A percentile compares a stretch with the other conserved stretches of the same genome.
Conservation (phyloP, 192 early-diverging fungal genomes). For the Funneliformis mosseae region DNA sequence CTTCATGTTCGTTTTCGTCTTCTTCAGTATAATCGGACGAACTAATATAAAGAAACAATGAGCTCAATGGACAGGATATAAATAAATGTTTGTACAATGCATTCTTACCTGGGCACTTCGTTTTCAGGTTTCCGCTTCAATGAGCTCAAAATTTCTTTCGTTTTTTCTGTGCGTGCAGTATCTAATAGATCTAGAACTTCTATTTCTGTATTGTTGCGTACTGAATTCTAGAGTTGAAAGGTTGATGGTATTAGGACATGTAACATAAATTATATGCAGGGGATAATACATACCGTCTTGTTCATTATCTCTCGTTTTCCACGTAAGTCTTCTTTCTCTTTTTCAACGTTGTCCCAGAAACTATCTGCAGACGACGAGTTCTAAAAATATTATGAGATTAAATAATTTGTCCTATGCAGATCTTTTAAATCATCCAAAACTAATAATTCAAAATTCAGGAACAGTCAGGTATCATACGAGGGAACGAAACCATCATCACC, state of each 20-base stretch:
- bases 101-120: not conserved
- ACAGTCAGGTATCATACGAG: slow-evolving; percentile 12
- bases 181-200: too few species aligned
- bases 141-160: slow-evolving; percentile 4
- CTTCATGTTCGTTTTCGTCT: too few species aligned
- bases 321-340: not conserved
- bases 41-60: slow-evolving; percentile 12
- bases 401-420: slow-evolving; percentile 7
- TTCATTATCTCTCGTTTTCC: not conserved
- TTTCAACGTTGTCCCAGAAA: slow-evolving; percentile 5
- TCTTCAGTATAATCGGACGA: too few species aligned
- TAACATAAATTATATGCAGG: not conserved
- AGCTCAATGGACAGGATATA: slow-evolving; percentile 4
- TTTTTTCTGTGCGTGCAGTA: slow-evolving; percentile 6
- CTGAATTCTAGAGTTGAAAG: not conserved
- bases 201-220: not conserved
- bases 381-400: slow-evolving; percentile 3
- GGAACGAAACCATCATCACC: not conserved
- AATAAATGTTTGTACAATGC: not conserved
- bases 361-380: not conserved
- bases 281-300: not conserved
- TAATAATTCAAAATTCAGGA: too few species aligned
- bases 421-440: not conserved
- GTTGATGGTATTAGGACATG: not conserved
- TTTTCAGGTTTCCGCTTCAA: slow-evolving; percentile 9